Evolutionary conservation across 2,329 filamentous ascomycete genomes (phyloP), one percentile per base, ranked within the genome.

Genomic region (Tolypocladium sp.): DNA sequence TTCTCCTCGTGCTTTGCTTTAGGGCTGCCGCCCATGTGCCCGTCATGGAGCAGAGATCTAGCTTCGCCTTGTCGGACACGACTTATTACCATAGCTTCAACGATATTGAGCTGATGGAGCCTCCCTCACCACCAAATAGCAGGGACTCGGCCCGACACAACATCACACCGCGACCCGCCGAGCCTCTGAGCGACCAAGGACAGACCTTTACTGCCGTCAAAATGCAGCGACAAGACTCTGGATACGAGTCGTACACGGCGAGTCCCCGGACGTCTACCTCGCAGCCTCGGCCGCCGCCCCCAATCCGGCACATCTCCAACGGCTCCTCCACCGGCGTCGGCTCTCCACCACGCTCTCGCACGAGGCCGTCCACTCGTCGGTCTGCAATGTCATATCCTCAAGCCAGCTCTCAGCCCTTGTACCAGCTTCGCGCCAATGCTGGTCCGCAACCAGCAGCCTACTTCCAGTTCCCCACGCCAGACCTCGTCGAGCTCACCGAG

Each of bases 141-240:
- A 57, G 58, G 25, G 67, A 15, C 55, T 63, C 57, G 63, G 67
- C 49, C 10, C 49, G 20, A 4, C 49, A 53, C 10, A 2, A 22
- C 30, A 9, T 8, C 9, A 8, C 49, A n/a, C 6, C 17, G 17
- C 3, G 9, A 27, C 52, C 4, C 65, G 67, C 61, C 41, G 27
- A 22, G 17, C 20, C 20, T 22, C 9, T 13, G 49, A 37, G 30
- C 12, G 49, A 53, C 30, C 49, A 37, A 4, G 30, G 10, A 22
- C 55, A 12, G 69, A 27, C 66, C 67, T n/a, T 69, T 69, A 27
- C 66, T 64, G 68, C 74, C 0, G 64, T 67, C 55, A 74, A 73
- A 58, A 83, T 84, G 74, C 76, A 77, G 56, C 77, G 82, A 17
- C 81, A 83, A 61, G 82, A 85, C 66, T 85, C 82, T 0, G 82